Conservation (phyloP, 2,329 filamentous ascomycete genomes). For the Penicillium olsonii region DNA sequence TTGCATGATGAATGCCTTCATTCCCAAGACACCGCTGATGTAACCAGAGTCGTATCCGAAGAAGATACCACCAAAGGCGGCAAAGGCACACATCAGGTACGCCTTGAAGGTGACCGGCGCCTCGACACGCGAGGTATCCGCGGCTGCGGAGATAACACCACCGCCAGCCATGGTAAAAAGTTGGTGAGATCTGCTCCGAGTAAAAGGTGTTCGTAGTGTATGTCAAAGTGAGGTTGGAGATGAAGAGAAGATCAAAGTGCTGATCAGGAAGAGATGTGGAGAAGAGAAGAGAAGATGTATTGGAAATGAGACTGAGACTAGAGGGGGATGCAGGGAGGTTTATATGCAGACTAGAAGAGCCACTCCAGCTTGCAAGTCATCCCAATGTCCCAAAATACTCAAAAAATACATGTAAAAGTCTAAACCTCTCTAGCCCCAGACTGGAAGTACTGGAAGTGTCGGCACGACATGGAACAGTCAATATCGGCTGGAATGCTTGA, state of each 20-base stretch:
- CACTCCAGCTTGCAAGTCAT: background rate
- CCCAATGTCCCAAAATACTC: background rate
- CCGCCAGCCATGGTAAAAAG: conserved; percentile 29
- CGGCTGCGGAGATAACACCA: conserved; percentile 36
- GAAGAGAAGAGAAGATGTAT: background rate
- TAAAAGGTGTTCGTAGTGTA: no score
- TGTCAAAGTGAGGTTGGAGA: background rate
- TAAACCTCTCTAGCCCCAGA: background rate
- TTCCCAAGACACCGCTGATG: conserved; percentile 55
- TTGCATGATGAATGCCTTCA: conserved; percentile 50
- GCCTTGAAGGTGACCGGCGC: conserved; percentile 61
- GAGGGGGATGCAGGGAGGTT: background rate
- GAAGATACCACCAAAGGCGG: conserved; percentile 62
- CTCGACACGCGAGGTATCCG: conserved; percentile 57
- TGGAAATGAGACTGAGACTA: background rate
- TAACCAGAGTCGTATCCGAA: conserved; percentile 63
- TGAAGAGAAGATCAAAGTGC: background rate
- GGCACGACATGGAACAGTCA: background rate
- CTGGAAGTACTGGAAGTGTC: no score
- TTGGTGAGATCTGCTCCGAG: conserved; percentile 6
- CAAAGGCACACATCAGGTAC: conserved; percentile 62
- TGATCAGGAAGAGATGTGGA: no score
- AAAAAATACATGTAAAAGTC: background rate
- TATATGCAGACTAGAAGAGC: background rate
- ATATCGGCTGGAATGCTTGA: conserved; percentile 2